phyloP scores from a whole-genome alignment of 805 yeast species.

The Sugiyamaella qingdaonensis region DNA sequence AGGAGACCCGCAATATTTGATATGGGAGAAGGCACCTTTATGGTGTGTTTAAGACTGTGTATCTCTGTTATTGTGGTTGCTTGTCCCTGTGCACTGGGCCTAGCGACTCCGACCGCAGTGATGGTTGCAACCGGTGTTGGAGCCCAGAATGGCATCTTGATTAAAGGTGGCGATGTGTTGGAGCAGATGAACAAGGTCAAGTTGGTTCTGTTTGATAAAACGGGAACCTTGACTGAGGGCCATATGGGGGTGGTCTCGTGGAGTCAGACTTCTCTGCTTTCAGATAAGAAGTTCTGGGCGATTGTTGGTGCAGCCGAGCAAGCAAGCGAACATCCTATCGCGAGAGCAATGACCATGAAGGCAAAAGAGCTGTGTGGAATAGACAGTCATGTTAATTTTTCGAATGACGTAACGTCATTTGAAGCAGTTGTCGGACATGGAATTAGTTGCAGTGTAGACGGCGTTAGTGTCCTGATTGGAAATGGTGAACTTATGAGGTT shows the following conservation, averaged over 20 bases:
- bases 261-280: conserved; percentile 19
- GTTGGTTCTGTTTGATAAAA: conserved; percentile 82
- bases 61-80: conserved; percentile 95
- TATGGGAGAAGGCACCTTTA: conserved; percentile 52
- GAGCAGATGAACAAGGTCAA: conserved; percentile 66
- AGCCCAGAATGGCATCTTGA: conserved; percentile 80
- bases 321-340: conserved; percentile 85
- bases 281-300: conserved; percentile 42
- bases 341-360: conserved; percentile 55
- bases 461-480: conserved; percentile 49
- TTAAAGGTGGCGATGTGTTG: conserved; percentile 88
- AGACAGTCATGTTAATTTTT: conserved; percentile 13
- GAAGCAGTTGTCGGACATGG: conserved; percentile 33
- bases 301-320: conserved; percentile 57
- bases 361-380: conserved; percentile 25
- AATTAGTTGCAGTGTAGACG: conserved; percentile 27
- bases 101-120: conserved; percentile 97
- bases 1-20: conserved; percentile 46
- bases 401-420: conserved; percentile 21
- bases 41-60: conserved; percentile 69
- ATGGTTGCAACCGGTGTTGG: conserved; percentile 99
- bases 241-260: conserved; percentile 46
- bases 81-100: conserved; percentile 96
- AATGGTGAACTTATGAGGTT: conserved; percentile 30
- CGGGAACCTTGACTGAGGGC: conserved; percentile 92